phyloP scores from a whole-genome alignment of 768 basidiomycete species.

The Pisolithus orientalis region DNA sequence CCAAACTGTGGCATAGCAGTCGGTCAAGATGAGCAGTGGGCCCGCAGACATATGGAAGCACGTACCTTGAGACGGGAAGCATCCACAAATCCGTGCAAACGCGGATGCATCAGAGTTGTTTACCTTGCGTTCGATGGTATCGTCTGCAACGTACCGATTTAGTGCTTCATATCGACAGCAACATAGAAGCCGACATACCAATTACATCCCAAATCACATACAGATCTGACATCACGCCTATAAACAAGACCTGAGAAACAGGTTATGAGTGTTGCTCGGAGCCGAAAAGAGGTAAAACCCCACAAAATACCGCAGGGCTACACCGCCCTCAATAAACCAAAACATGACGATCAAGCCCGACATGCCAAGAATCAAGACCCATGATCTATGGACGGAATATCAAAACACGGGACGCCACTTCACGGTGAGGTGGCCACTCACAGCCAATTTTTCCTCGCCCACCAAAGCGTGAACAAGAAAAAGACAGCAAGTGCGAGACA shows the following conservation, averaged over 20 bases:
- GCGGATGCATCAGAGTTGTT: constrained; percentile 85
- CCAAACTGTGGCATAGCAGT: constrained; percentile 51
- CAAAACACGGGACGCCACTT: background rate
- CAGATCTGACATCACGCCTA: constrained; percentile 84
- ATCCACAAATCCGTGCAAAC: constrained; percentile 81
- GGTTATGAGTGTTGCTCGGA: background rate
- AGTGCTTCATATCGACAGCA: background rate
- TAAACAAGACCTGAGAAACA: constrained; percentile 57
- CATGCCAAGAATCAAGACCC: constrained; percentile 75
- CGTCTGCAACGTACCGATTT: constrained; percentile 41
- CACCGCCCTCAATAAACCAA: constrained; percentile 75
- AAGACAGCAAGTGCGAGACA: constrained; percentile 75
- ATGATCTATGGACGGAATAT: constrained; percentile 44
- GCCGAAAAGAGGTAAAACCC: constrained; percentile 10
- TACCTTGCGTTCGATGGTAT: constrained; percentile 77
- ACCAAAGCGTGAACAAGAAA: constrained; percentile 86
- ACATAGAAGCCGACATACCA: constrained; percentile 36
- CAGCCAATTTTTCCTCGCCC: constrained; percentile 74
- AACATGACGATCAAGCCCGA: constrained; percentile 71
- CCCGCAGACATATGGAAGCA: background rate
- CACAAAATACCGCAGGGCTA: constrained; percentile 75
- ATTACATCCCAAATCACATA: constrained; percentile 88
- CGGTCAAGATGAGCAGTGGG: background rate
- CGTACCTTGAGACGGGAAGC: constrained; percentile 74
- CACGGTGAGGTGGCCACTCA: constrained; percentile 31